Base-by-base conservation (phyloP, 2,329 filamentous ascomycete species). In the Cordyceps pruinosa region DNA sequence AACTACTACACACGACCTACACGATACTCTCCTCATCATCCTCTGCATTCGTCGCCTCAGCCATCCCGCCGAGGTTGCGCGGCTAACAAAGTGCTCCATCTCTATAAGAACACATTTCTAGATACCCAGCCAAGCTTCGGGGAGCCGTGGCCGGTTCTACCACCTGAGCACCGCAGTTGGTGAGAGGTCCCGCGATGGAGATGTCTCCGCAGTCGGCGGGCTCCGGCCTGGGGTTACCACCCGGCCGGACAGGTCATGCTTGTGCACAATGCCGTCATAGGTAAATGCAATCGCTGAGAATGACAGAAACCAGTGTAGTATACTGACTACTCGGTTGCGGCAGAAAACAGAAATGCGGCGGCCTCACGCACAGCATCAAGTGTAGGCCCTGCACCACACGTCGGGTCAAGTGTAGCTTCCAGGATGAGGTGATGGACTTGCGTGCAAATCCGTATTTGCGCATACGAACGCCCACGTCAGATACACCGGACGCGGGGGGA, bases 281-380 rank as follows among this genome's bases (percentile, higher is more conserved):
- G 45, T 48, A 17, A 34, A 28, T 1, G 30, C 13, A 3, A 12
- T 46, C n/a, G 12, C 44, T 9, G 5, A 46, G 8, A n/a, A 32
- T 6, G 30, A 13, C 10, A 30, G 28, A 19, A 23, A 21, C 4
- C 4, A 3, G 5, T 10, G 3, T 9, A 12, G 7, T 19, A 15
- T 13, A 9, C 4, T 3, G 21, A 13, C 21, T 8, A 34, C 17
- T 19, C 12, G n/a, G 17, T 13, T n/a, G 12, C 23, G 10, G 6
- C 17, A 48, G 45, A 48, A 48, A 34, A 28, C 45, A 48, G 21
- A 48, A 48, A n/a, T 48, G 45, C 28, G 45, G 45, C n/a, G 45
- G 28, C 26, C n/a, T 48, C 45, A 48, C 45, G 19, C 28, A 48
- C 19, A 13, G 23, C 45, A 34, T 48, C 15, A 48, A 34, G 30